phyloP scores from a whole-genome alignment of 2,329 filamentous ascomycete genomes.

The Furcasterigmium furcatum region DNA sequence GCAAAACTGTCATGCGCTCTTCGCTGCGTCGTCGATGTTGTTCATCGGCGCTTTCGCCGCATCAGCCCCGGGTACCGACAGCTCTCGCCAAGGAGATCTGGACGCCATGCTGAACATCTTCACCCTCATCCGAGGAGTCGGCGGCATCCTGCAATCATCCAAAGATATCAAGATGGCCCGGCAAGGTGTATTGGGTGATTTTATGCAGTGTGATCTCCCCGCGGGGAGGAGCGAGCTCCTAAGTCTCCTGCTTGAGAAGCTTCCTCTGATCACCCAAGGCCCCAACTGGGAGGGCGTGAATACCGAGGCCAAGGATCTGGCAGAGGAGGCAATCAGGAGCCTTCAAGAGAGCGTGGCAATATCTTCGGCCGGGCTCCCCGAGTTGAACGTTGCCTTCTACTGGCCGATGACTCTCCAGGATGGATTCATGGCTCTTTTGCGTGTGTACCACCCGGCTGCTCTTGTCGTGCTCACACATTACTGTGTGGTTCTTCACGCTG shows the following conservation, averaged over 20 bases:
- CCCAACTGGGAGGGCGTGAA: neutral
- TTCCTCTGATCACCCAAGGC: neutral
- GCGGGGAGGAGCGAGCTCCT: neutral
- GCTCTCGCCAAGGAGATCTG: slow-evolving; percentile 12
- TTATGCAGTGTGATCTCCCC: slow-evolving; percentile 7
- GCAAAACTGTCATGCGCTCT: slow-evolving; percentile 24
- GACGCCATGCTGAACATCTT: slow-evolving; percentile 24
- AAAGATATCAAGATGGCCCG: slow-evolving; percentile 9
- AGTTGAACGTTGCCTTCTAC: slow-evolving; percentile 11
- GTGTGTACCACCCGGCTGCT: slow-evolving; percentile 8
- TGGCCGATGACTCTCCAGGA: slow-evolving; percentile 14
- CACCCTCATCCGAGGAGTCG: slow-evolving; percentile 21
- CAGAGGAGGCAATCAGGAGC: neutral
- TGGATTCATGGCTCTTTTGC: slow-evolving; percentile 10
- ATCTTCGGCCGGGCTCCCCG: slow-evolving; percentile 6
- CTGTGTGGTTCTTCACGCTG: slow-evolving; percentile 12
- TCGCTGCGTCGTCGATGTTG: slow-evolving; percentile 23
- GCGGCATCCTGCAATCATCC: slow-evolving; percentile 19
- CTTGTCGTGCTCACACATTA: slow-evolving; percentile 13
- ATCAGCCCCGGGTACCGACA: slow-evolving; percentile 7
- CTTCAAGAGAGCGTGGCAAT: neutral
- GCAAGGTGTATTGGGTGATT: slow-evolving; percentile 11
- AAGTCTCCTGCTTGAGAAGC: neutral
- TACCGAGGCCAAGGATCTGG: neutral
- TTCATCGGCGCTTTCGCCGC: slow-evolving; percentile 23